phyloP scores from a whole-genome alignment of 768 basidiomycete genomes.

The Sarcodon sp. region DNA sequence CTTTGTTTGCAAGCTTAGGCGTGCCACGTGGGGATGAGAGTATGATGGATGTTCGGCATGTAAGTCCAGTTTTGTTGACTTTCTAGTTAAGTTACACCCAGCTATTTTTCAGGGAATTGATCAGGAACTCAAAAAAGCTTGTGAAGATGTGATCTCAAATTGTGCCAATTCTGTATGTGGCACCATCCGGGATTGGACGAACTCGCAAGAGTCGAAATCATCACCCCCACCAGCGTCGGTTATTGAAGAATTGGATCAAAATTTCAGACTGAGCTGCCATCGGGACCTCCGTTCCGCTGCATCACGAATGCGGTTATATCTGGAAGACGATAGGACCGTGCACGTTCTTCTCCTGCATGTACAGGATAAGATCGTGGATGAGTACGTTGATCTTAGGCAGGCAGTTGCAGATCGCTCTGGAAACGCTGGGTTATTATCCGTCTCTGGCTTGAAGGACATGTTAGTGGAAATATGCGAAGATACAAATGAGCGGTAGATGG shows the following conservation, averaged over 20 bases:
- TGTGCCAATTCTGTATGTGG: conserved; percentile 45
- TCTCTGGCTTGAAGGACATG: conserved; percentile 6
- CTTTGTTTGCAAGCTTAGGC: conserved; percentile 58
- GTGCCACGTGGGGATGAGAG: conserved; percentile 45
- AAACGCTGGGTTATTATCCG: conserved; percentile 18
- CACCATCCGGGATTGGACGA: conserved; percentile 53
- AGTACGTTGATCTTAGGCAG: conserved; percentile 65
- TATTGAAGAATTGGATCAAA: conserved; percentile 29
- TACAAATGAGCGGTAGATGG: background rate
- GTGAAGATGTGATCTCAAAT: conserved; percentile 69
- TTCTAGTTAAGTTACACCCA: background rate
- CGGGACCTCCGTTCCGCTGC: conserved; percentile 43
- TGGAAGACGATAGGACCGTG: conserved; percentile 72
- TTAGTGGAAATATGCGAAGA: conserved; percentile 6
- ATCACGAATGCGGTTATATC: conserved; percentile 55
- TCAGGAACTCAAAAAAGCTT: conserved; percentile 69
- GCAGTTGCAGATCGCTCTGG: conserved; percentile 20
- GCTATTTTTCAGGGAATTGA: conserved; percentile 58
- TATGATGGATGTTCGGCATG: conserved; percentile 62
- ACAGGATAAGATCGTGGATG: conserved; percentile 59
- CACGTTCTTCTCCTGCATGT: conserved; percentile 68
- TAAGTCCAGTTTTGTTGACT: conserved; percentile 18
- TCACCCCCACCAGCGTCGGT: background rate
- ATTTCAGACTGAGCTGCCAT: conserved; percentile 43
- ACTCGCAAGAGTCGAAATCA: conserved; percentile 6